Evolutionary conservation across 208 protist genomes (phyloP).

Genomic region (Trypanosoma grayi): DNA sequence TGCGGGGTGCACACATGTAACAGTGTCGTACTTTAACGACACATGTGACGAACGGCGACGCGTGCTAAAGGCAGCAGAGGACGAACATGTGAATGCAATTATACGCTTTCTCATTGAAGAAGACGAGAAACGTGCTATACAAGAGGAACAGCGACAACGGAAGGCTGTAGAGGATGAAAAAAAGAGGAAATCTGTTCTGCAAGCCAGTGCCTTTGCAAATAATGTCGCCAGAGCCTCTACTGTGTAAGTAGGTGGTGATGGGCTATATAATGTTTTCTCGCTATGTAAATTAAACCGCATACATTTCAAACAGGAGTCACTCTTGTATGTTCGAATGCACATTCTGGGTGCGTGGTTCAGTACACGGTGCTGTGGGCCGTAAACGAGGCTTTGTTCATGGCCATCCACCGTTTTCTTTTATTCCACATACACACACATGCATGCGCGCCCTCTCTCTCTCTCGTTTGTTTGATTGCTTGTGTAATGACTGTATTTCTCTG

Average conservation of each 20-base stretch:
- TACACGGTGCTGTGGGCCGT: too few relatives aligned
- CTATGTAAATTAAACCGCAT: constrained; percentile 4
- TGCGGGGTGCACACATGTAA: constrained; percentile 37
- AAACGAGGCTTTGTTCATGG: too few relatives aligned
- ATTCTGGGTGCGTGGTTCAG: too few relatives aligned
- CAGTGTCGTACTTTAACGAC: constrained; percentile 49
- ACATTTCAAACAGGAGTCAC: too few relatives aligned
- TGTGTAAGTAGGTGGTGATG: constrained; percentile 2
- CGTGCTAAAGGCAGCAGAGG: constrained; percentile 44
- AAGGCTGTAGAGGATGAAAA: constrained; percentile 27
- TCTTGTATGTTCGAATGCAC: constrained; percentile 5
- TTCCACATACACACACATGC: too few relatives aligned
- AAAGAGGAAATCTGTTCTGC: constrained; percentile 24
- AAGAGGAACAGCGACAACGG: constrained; percentile 19
- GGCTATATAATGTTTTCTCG: constrained; percentile 14
- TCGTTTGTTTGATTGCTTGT: too few relatives aligned
- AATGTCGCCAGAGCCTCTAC: background rate
- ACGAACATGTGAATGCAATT: constrained; percentile 37
- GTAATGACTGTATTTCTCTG: too few relatives aligned
- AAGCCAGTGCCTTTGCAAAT: constrained; percentile 16
- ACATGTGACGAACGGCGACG: constrained; percentile 69
- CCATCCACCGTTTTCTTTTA: too few relatives aligned
- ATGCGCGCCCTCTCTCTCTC: too few relatives aligned
- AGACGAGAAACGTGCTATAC: constrained; percentile 31
- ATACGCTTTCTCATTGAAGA: constrained; percentile 39